Percentiles rank a stretch among this genome's conserved stretches.
phyloP scores from a whole-genome alignment of 306 rosid genomes.

The Luffa acutangula region DNA sequence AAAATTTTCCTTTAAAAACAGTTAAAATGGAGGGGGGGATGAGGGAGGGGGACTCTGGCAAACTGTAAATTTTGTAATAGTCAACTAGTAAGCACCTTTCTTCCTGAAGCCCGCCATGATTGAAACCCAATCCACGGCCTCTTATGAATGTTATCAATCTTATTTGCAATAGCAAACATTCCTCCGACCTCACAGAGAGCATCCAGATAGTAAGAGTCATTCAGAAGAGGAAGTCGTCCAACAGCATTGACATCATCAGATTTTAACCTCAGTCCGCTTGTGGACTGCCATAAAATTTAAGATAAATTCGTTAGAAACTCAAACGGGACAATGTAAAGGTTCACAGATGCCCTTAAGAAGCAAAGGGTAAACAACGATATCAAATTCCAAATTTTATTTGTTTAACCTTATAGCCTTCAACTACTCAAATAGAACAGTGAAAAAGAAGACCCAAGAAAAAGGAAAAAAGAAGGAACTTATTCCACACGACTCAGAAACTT shows the following conservation, averaged over 20 bases:
- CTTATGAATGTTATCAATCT: constrained; percentile 66
- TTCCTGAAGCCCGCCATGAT: constrained; percentile 98
- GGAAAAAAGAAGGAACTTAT: background rate
- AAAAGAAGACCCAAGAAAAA: background rate
- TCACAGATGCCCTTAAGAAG: background rate
- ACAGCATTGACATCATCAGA: constrained; percentile 94
- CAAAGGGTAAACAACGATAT: background rate
- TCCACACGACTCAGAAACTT: background rate
- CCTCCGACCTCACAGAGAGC: constrained; percentile 93
- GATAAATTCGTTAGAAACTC: background rate
- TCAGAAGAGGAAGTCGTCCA: constrained; percentile 62
- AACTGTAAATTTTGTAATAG: background rate
- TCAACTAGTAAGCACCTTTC: constrained; percentile 61
- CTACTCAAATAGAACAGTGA: background rate
- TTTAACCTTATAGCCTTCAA: background rate
- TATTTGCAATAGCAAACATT: constrained; percentile 86
- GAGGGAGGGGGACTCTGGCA: background rate
- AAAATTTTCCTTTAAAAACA: background rate
- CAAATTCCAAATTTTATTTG: background rate
- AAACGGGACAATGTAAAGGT: background rate
- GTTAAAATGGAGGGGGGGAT: background rate
- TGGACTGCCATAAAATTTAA: constrained; percentile 48
- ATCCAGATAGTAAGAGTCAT: constrained; percentile 53
- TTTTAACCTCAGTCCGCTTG: constrained; percentile 55
- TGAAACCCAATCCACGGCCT: constrained; percentile 99